Evolutionary conservation across 2,329 filamentous ascomycete genomes (phyloP), one percentile per base, ranked within the genome.

Genomic region (Podosphaera fusca): DNA sequence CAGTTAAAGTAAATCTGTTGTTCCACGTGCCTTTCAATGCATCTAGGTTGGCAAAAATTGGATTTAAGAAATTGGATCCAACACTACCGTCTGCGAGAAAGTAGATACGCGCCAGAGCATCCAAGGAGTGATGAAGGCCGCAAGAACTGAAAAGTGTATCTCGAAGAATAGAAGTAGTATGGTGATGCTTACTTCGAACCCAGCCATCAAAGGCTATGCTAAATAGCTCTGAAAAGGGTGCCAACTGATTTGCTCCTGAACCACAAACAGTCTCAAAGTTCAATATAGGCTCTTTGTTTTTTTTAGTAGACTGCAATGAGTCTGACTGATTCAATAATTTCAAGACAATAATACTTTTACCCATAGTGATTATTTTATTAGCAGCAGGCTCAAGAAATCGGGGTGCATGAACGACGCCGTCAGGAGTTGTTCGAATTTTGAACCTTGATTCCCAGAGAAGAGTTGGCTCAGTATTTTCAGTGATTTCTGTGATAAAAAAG

Each of bases 261-360:
- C 75, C 71, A 64, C 77, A 81, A 4, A 84, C 74, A 1, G 72
- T 69, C 1, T 76, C 72, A 59, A 81, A 80, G 45, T 78, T 73
- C n/a, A 87, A 68, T 12, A 62, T 69, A 38, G 70, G 74, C 60
- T 74, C 75, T 56, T 60, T 58, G 47, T 59, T 69, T 58, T 57
- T 66, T 65, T 56, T 64, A 55, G 62, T 69, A 52, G 59, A 67
- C 58, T 60, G 63, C 63, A 65, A 53, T 54, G 69, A 63, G 54
- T 72, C 67, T 59, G 76, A 73, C 57, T 75, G 73, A 46, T 81
- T 79, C 9, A 95, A 73, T 53, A 83, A 78, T 59, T 82, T 82
- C n/a, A 95, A 71, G 50, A 95, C 84, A 0, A 92, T 79, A 57
- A 92, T 82, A 63, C 84, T 94, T 69, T 95, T 95, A 0, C 90